Evolutionary conservation across 495 filamentous ascomycete species (phyloP).

Genomic region (Mycothermus thermophilus): DNA sequence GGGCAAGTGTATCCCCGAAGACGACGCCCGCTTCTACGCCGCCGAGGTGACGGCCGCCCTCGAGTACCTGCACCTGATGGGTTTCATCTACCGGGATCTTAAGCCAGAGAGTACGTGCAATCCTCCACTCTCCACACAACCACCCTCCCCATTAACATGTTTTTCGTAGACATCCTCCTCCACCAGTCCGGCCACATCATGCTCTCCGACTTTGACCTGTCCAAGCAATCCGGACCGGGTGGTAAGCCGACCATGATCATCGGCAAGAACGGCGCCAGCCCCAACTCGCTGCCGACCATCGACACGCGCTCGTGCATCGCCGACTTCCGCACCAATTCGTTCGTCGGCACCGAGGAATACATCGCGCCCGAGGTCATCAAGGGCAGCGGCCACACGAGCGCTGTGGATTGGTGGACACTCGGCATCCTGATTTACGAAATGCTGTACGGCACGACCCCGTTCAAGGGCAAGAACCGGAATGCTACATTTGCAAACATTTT

Average conservation of each 20-base stretch:
- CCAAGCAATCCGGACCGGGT: slow-evolving; percentile 92
- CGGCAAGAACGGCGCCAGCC: slow-evolving; percentile 64
- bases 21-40: slow-evolving; percentile 94
- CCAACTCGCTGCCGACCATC: slow-evolving; percentile 76
- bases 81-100: slow-evolving; percentile 95
- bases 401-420: slow-evolving; percentile 98
- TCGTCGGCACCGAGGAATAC: slow-evolving; percentile 97
- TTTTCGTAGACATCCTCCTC: slow-evolving; percentile 68
- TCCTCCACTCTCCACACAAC: neutral
- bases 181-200: slow-evolving; percentile 99
- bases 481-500: slow-evolving; percentile 96
- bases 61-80: slow-evolving; percentile 97
- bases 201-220: slow-evolving; percentile 97
- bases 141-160: slow-evolving; percentile 5
- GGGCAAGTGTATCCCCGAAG: slow-evolving; percentile 91
- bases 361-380: slow-evolving; percentile 98
- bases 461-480: slow-evolving; percentile 98
- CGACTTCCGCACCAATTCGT: slow-evolving; percentile 96
- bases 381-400: slow-evolving; percentile 93
- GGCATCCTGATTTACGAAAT: slow-evolving; percentile 97
- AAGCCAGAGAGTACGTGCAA: slow-evolving; percentile 82
- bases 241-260: slow-evolving; percentile 96
- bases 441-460: slow-evolving; percentile 96
- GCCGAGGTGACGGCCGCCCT: slow-evolving; percentile 95
- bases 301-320: slow-evolving; percentile 98